Percentiles rank a stretch among this genome's conserved stretches.
Conservation (phyloP, 352 stramenopile genomes). For the Pseudoperonospora humuli region DNA sequence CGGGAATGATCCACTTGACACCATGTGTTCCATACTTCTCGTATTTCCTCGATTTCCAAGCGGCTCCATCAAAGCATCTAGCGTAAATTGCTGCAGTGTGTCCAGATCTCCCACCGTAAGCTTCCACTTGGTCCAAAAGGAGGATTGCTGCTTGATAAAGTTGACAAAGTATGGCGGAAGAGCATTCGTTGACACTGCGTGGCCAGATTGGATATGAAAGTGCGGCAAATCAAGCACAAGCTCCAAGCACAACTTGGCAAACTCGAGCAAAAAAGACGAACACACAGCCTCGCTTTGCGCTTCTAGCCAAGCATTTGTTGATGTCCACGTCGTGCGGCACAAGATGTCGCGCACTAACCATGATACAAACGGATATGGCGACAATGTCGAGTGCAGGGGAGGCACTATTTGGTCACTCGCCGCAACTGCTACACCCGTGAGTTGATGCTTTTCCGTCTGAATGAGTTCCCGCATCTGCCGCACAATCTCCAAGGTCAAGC, state of each 20-base stretch:
- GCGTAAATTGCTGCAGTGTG: conserved; percentile 41
- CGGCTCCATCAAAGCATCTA: conserved; percentile 55
- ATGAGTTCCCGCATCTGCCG: conserved; percentile 79
- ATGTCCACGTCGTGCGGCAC: conserved; percentile 73
- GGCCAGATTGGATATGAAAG: conserved; percentile 41
- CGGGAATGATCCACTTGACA: conserved; percentile 27
- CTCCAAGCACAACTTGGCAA: conserved; percentile 70
- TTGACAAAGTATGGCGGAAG: conserved; percentile 82
- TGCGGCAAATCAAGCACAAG: conserved; percentile 70
- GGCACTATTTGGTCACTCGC: conserved; percentile 16
- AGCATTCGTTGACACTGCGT: conserved; percentile 52
- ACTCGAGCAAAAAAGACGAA: conserved; percentile 62
- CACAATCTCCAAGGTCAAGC: conserved; percentile 69
- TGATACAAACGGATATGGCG: conserved; percentile 75
- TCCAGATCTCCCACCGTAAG: conserved; percentile 51
- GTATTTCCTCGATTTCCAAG: conserved; percentile 19
- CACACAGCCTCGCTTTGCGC: conserved; percentile 45
- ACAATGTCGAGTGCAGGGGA: conserved; percentile 24
- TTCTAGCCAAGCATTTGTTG: conserved; percentile 58
- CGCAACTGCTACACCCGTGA: conserved; percentile 17
- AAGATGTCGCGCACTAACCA: conserved; percentile 79
- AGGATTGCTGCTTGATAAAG: conserved; percentile 74
- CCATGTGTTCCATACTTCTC: conserved; percentile 1
- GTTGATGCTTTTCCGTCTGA: conserved; percentile 51
- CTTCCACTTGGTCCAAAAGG: conserved; percentile 70